phyloP scores from a whole-genome alignment of 2,329 filamentous ascomycete species.

The Pyrenochaeta sp. region DNA sequence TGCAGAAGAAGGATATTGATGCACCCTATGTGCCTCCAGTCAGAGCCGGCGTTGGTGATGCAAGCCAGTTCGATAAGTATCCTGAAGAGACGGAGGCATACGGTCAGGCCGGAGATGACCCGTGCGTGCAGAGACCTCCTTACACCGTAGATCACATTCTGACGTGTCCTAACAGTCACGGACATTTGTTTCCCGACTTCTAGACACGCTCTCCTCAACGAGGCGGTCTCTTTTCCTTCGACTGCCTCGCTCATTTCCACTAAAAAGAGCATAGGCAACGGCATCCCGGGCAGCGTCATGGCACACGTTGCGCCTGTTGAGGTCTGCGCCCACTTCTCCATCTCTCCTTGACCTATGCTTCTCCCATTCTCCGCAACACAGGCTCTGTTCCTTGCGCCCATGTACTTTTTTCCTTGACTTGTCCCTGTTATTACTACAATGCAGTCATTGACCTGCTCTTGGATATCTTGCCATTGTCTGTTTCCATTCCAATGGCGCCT shows the following conservation, averaged over 20 bases:
- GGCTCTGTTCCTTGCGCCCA: conserved; percentile 5
- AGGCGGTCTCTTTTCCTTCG: conserved; percentile 6
- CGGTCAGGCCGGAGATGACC: conserved; percentile 78
- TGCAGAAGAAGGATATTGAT: conserved; percentile 96
- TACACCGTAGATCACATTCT: conserved; percentile 33
- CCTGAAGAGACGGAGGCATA: conserved; percentile 96
- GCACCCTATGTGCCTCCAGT: conserved; percentile 97
- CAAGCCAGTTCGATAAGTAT: conserved; percentile 97
- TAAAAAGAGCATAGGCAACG: conserved; percentile 9
- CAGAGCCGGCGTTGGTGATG: conserved; percentile 90
- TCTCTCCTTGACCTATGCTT: conserved; percentile 1
- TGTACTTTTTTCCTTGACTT: conserved; percentile 21
- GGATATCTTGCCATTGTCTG: conserved; percentile 13
- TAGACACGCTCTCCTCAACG: conserved; percentile 19
- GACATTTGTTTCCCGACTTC: conserved; percentile 45
- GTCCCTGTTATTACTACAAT: conserved; percentile 10
- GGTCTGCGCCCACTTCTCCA: conserved; percentile 5
- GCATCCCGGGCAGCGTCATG: conserved; percentile 15
- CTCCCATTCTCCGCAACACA: conserved; percentile 3
- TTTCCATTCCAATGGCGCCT: conserved; percentile 2
- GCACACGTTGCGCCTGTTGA: conserved; percentile 17
- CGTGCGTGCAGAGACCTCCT: conserved; percentile 69
- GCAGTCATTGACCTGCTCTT: conserved; percentile 13
- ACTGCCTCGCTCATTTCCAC: not conserved
- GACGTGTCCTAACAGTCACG: conserved; percentile 44